These are phyloP conservation scores for Candida boidinii DNA, from an alignment of 805 yeast genomes.

Conservation along the genomic window DNA sequence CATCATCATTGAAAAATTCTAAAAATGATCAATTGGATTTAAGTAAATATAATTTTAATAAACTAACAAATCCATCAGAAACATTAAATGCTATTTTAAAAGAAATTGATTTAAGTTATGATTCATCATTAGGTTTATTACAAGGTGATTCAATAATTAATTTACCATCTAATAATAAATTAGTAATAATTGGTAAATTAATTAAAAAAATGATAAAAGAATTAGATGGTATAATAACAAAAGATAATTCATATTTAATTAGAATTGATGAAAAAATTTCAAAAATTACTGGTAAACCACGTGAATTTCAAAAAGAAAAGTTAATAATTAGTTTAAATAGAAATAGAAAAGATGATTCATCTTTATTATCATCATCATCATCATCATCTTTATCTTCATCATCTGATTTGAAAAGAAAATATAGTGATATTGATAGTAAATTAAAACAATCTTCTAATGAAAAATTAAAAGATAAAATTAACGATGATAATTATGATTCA, in stretches of 20 bases:
- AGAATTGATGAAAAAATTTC: too few relatives aligned
- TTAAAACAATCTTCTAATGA: background rate
- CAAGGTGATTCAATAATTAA: slow-evolving; percentile 44
- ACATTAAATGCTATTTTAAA: slow-evolving; percentile 42
- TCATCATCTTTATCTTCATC: too few relatives aligned
- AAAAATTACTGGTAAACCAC: too few relatives aligned
- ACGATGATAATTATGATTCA: slow-evolving; percentile 4
- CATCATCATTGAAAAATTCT: too few relatives aligned
- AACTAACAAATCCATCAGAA: slow-evolving; percentile 30
- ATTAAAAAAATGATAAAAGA: slow-evolving; percentile 31
- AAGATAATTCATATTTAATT: too few relatives aligned
- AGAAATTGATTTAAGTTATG: slow-evolving; percentile 46
- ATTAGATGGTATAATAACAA: slow-evolving; percentile 23
- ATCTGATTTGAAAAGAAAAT: slow-evolving; percentile 3
- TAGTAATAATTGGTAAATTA: slow-evolving; percentile 21
- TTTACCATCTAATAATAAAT: slow-evolving; percentile 18
- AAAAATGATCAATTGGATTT: too few relatives aligned
- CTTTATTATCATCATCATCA: background rate
- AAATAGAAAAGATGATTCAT: slow-evolving; percentile 1
- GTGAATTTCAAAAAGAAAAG: slow-evolving; percentile 1
- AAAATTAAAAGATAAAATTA: background rate
- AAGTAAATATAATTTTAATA: too few relatives aligned
- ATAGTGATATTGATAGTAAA: background rate
- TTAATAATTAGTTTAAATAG: slow-evolving; percentile 3
- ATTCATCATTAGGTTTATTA: slow-evolving; percentile 48